phyloP scores from a whole-genome alignment of 192 early-diverging fungal species.

The Coemansia reversa region DNA sequence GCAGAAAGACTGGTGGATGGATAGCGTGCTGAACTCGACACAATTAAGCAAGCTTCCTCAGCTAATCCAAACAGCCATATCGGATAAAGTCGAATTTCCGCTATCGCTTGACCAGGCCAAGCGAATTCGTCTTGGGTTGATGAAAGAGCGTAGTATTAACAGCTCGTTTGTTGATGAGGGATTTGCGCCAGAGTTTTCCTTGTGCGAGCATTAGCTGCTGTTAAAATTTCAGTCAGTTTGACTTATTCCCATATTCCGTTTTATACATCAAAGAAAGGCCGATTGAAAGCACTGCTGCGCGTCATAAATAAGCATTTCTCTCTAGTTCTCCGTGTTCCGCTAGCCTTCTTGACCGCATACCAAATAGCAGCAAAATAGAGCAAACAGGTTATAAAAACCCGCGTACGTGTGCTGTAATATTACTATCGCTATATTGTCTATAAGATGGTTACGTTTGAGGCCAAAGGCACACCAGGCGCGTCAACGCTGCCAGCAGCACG shows the following conservation, averaged over 20 bases:
- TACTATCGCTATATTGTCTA: not conserved
- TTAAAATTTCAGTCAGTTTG: not conserved
- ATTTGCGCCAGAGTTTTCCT: constrained; percentile 20
- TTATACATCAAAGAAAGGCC: not conserved
- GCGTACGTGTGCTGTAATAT: not conserved
- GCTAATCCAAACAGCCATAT: constrained; percentile 17
- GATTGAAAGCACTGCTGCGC: not conserved
- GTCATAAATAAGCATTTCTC: not conserved
- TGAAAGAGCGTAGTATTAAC: constrained; percentile 44
- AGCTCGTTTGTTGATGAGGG: constrained; percentile 3
- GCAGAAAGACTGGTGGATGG: constrained; percentile 56
- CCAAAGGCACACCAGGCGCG: constrained; percentile 42
- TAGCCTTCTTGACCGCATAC: not conserved
- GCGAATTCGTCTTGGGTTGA: constrained; percentile 44
- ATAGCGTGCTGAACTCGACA: constrained; percentile 4
- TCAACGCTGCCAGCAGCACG: constrained; percentile 64
- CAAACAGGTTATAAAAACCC: not conserved
- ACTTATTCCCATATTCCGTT: not conserved
- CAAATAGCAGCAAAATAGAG: not conserved
- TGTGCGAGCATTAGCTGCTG: constrained; percentile 33
- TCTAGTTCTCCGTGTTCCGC: not conserved
- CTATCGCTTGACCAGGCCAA: constrained; percentile 54
- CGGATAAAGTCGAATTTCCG: constrained; percentile 22
- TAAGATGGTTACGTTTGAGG: constrained; percentile 26
- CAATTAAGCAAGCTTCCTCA: constrained; percentile 18